Evolutionary conservation across 257 asterid species (phyloP).

Genomic region (Asclepias syriaca): DNA sequence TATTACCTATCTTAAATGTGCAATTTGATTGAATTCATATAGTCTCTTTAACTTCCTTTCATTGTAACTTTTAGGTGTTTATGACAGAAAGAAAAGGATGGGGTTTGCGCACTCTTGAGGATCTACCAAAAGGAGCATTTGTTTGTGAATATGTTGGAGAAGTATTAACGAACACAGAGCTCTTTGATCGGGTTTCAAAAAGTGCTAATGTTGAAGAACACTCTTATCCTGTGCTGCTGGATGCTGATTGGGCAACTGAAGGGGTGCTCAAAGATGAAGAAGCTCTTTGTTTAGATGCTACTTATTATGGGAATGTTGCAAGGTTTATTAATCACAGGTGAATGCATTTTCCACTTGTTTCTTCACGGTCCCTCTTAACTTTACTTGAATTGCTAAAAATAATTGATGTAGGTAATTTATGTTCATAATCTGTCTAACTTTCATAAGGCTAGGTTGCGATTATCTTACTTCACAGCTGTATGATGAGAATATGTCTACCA

Average conservation of each 20-base stretch:
- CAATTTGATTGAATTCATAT: not conserved
- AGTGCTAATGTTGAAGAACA: slow-evolving; percentile 53
- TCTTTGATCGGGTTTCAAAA: slow-evolving; percentile 63
- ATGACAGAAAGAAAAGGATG: slow-evolving; percentile 91
- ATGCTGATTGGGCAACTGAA: slow-evolving; percentile 89
- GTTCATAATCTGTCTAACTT: not conserved
- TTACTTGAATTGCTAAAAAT: not conserved
- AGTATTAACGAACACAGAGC: slow-evolving; percentile 71
- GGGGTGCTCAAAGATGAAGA: slow-evolving; percentile 81
- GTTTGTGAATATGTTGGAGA: slow-evolving; percentile 98
- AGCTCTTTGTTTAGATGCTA: slow-evolving; percentile 93
- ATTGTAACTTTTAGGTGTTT: slow-evolving; percentile 53
- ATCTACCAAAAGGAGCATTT: slow-evolving; percentile 89
- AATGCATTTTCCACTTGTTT: slow-evolving; percentile 4
- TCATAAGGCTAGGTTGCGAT: not conserved
- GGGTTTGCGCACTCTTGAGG: slow-evolving; percentile 97
- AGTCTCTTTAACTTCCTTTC: slow-evolving; percentile 10
- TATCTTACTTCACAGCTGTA: not conserved
- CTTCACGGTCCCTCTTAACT: slow-evolving; percentile 1
- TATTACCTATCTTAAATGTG: not conserved
- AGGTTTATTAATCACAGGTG: slow-evolving; percentile 93
- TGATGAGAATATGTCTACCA: not conserved
- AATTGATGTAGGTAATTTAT: not conserved
- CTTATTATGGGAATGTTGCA: slow-evolving; percentile 83
- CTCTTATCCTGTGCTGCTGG: slow-evolving; percentile 89